phyloP scores from a whole-genome alignment of 345 rosid genomes.

The Ailanthus altissimus region DNA sequence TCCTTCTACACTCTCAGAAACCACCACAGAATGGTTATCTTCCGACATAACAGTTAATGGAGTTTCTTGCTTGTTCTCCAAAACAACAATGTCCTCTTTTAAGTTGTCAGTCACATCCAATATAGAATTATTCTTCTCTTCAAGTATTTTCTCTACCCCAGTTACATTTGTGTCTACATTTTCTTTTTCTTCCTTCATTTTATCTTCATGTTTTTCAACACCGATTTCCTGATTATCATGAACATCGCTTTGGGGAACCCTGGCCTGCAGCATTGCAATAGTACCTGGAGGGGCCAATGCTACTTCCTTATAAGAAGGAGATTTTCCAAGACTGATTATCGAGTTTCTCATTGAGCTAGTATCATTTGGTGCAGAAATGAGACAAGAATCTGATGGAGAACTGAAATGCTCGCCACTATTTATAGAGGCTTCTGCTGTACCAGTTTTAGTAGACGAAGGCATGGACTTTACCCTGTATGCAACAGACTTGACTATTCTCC shows the following conservation, averaged over 20 bases:
- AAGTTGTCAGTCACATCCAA: slow-evolving; percentile 21
- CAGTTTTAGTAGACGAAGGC: slow-evolving; percentile 51
- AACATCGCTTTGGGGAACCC: slow-evolving; percentile 49
- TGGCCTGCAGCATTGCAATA: slow-evolving; percentile 65
- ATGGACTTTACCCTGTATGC: slow-evolving; percentile 79
- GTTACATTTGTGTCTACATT: slow-evolving; percentile 30
- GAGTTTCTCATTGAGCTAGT: slow-evolving; percentile 41
- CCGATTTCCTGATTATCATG: slow-evolving; percentile 43
- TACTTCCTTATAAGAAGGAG: slow-evolving; percentile 97
- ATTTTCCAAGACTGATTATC: slow-evolving; percentile 71
- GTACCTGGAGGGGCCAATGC: slow-evolving; percentile 96
- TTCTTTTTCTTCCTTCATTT: slow-evolving; percentile 39
- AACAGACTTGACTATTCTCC: slow-evolving; percentile 76
- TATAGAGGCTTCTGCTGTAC: slow-evolving; percentile 39
- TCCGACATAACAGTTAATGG: slow-evolving; percentile 43
- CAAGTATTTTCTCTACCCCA: slow-evolving; percentile 30
- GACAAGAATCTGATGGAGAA: slow-evolving; percentile 46
- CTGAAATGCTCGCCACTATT: slow-evolving; percentile 37
- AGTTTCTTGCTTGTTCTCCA: slow-evolving; percentile 43
- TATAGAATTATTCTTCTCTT: slow-evolving; percentile 40
- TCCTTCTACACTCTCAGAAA: slow-evolving; percentile 30
- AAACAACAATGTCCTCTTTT: slow-evolving; percentile 33
- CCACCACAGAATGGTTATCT: slow-evolving; percentile 35
- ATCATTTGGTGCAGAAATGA: slow-evolving; percentile 42
- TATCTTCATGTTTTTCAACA: slow-evolving; percentile 36